Percentiles rank a stretch among this genome's conserved stretches.
Conservation (phyloP, 805 yeast genomes). For the Kluyveromyces lactis region DNA sequence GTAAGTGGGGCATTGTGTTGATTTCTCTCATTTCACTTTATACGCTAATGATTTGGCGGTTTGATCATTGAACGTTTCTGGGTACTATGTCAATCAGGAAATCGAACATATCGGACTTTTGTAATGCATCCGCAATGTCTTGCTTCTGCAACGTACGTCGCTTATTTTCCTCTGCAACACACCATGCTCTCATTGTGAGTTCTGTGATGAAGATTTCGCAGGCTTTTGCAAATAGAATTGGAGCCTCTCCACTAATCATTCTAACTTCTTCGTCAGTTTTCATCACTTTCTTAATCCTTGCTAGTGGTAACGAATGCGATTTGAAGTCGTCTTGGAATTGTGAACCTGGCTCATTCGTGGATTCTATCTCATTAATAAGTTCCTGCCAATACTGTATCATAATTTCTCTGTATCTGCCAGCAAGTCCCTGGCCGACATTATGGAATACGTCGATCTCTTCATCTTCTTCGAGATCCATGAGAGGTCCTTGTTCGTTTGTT, state of each 20-base stretch:
- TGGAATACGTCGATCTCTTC: slow-evolving; percentile 52
- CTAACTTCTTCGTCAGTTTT: slow-evolving; percentile 95
- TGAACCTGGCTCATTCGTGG: slow-evolving; percentile 45
- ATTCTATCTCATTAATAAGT: slow-evolving; percentile 68
- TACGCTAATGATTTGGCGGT: background rate
- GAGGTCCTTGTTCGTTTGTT: background rate
- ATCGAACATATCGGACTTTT: slow-evolving; percentile 95
- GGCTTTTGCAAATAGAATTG: slow-evolving; percentile 93
- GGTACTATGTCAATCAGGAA: slow-evolving; percentile 95
- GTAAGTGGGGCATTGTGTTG: too few species aligned
- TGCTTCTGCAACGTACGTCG: slow-evolving; percentile 89
- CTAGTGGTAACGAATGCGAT: slow-evolving; percentile 89
- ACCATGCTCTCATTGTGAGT: slow-evolving; percentile 97
- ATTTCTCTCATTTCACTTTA: too few species aligned
- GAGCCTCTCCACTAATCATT: slow-evolving; percentile 98
- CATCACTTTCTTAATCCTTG: slow-evolving; percentile 95
- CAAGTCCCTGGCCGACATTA: slow-evolving; percentile 89
- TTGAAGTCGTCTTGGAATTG: slow-evolving; percentile 77
- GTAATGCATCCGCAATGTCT: slow-evolving; percentile 92
- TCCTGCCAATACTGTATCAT: slow-evolving; percentile 98
- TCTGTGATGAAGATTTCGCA: slow-evolving; percentile 97
- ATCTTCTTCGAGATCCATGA: slow-evolving; percentile 12
- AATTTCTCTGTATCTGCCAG: slow-evolving; percentile 72
- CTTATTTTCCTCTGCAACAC: slow-evolving; percentile 94
- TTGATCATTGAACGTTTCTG: slow-evolving; percentile 45